These are phyloP conservation scores for Cyathus striatus DNA, from an alignment of 768 basidiomycete species.

Conservation along the genomic window DNA sequence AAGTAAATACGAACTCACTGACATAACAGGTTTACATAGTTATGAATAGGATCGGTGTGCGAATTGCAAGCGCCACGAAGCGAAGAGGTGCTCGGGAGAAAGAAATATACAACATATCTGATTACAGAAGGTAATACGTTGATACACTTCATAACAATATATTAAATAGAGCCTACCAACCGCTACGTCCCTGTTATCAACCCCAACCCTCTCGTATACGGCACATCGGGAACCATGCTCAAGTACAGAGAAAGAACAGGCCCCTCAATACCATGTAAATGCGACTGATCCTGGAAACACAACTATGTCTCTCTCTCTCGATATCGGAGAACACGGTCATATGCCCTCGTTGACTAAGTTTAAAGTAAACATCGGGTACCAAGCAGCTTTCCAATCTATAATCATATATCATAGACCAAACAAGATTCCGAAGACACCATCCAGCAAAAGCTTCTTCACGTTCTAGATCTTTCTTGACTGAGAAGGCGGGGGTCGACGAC, in stretches of 20 bases:
- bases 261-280: constrained; percentile 51
- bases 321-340: constrained; percentile 49
- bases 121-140: too few species aligned
- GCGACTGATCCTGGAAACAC: constrained; percentile 54
- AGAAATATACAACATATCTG: too few species aligned
- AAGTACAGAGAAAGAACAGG: too few species aligned
- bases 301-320: constrained; percentile 49
- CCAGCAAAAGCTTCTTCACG: constrained; percentile 63
- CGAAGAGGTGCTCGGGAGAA: too few species aligned
- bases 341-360: constrained; percentile 50
- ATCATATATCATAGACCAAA: constrained; percentile 84
- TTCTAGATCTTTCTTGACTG: constrained; percentile 79
- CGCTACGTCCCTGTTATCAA: constrained; percentile 66
- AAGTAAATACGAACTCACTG: too few species aligned
- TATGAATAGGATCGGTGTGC: too few species aligned
- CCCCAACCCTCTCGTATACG: too few species aligned
- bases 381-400: constrained; percentile 68
- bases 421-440: constrained; percentile 79
- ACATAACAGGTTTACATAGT: too few species aligned
- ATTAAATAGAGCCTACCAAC: too few species aligned
- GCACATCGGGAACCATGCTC: too few species aligned
- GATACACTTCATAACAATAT: too few species aligned
- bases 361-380: constrained; percentile 64
- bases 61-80: too few species aligned
- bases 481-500: constrained; percentile 45